Evolutionary conservation across 768 basidiomycete genomes (phyloP).

Genomic region (Royoungia palumana): DNA sequence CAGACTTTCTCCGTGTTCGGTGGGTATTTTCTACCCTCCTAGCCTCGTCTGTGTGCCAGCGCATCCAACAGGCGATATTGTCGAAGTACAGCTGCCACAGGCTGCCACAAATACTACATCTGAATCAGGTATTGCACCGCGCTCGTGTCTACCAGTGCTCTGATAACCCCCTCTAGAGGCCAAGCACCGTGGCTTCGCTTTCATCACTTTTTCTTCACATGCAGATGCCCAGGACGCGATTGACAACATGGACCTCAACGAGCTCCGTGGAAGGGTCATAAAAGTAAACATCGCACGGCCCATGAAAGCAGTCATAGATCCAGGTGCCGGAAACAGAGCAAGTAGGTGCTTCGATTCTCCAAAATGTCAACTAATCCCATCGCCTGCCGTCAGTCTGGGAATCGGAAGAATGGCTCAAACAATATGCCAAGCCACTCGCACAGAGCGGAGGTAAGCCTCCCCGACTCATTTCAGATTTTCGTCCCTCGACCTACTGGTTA

Average conservation of each 20-base stretch:
- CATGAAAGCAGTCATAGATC: constrained; percentile 64
- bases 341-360: constrained; percentile 43
- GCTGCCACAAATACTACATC: constrained; percentile 68
- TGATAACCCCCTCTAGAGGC: constrained; percentile 42
- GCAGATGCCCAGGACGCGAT: constrained; percentile 94
- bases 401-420: constrained; percentile 88
- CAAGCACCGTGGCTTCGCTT: constrained; percentile 94
- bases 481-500: constrained; percentile 19
- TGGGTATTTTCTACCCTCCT: constrained; percentile 32
- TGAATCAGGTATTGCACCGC: constrained; percentile 45
- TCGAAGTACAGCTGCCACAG: constrained; percentile 86
- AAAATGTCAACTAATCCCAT: constrained; percentile 1
- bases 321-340: constrained; percentile 68
- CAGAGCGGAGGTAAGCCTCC: constrained; percentile 62
- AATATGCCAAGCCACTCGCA: constrained; percentile 74
- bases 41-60: constrained; percentile 1
- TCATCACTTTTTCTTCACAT: constrained; percentile 78
- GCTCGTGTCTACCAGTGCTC: not conserved
- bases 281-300: constrained; percentile 86
- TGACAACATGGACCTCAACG: constrained; percentile 98
- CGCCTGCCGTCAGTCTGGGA: constrained; percentile 73
- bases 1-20: constrained; percentile 88
- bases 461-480: constrained; percentile 1
- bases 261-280: constrained; percentile 69
- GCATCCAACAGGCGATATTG: constrained; percentile 69